Conservation (phyloP, 345 rosid genomes). For the Syzygium jambos region DNA sequence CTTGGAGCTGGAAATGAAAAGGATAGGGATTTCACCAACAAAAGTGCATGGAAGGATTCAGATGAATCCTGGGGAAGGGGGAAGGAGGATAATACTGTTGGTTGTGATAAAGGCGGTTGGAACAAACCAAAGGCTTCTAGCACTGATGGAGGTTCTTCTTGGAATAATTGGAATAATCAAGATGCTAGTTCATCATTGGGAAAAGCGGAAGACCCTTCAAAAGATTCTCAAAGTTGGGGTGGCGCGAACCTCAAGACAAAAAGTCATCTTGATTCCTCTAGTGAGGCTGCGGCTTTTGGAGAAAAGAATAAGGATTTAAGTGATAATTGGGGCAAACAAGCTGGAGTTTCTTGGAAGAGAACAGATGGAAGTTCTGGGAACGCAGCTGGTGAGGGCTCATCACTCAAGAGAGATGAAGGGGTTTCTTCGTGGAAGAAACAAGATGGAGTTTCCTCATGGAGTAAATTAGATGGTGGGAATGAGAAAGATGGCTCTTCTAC, state of each 20-base stretch:
- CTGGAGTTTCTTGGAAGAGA: neutral
- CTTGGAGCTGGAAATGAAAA: constrained; percentile 12
- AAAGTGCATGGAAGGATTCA: neutral
- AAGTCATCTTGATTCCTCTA: constrained; percentile 1
- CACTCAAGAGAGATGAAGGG: neutral
- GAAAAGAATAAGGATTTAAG: neutral
- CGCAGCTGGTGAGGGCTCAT: neutral
- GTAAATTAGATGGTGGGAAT: neutral
- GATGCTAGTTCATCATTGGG: constrained; percentile 8
- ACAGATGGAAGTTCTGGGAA: constrained; percentile 4
- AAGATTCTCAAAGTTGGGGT: constrained; percentile 5
- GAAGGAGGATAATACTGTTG: constrained; percentile 1
- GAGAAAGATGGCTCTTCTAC: neutral
- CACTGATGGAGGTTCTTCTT: constrained; percentile 9
- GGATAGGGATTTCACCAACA: neutral
- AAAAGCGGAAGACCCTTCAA: neutral
- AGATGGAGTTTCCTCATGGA: constrained; percentile 2
- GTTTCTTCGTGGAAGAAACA: neutral
- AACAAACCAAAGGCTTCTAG: constrained; percentile 8
- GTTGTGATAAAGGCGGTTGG: neutral
- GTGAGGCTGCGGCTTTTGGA: neutral
- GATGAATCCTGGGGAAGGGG: constrained; percentile 13
- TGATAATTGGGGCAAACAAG: neutral
- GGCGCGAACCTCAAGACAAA: neutral
- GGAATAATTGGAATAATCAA: constrained; percentile 12